Base-by-base conservation (phyloP, 805 yeast species). In the Candida patagonica region DNA sequence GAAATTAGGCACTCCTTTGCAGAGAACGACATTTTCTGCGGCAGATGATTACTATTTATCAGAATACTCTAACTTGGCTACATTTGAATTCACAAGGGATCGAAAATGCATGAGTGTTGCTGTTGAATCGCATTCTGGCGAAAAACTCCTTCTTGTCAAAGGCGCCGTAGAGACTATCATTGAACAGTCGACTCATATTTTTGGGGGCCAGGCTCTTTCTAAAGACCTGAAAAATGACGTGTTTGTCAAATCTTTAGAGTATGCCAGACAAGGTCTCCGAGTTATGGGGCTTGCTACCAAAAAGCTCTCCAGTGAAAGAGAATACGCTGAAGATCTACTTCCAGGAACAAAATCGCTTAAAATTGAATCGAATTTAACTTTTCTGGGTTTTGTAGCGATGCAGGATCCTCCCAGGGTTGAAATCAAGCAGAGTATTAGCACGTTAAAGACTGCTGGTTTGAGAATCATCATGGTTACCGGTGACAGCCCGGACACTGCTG, bases 121-220 rank as follows among this genome's bases (percentile, higher is more conserved):
- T 13, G 65, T 67, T 32, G 12, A 35, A 21, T 35, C 42, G 6
- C 24, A 13, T 5, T 50, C 55, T 17, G 53, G 46, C 15, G 40
- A 41, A 5, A 31, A 40, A 10, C 40, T 31, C 8, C 47, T 67
- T 25, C 64, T 67, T 38, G 67, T 73, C 12, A 73, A 73, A 51
- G 79, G 78, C 45, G 78, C 78, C 0, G 76, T 75, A 19, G 79
- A 73, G 54, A 60, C 68, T 37, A 50, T 73, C 29, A 51, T 74
- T 33, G 56, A 53, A 2, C 57, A 70, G 38, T 71, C 74, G 38
- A 54, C 60, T 19, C 56, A 50, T 25, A 62, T 68, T 56, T 51
- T 52, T 8, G 54, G 49, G 19, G 51, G 68, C 37, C 56, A 67
- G 9, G 19, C 12, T 2, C n/a, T 20, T 16, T 16, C 20, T 19